phyloP scores from a whole-genome alignment of 73 alveolate species.

The Paramecium sonneborni region DNA sequence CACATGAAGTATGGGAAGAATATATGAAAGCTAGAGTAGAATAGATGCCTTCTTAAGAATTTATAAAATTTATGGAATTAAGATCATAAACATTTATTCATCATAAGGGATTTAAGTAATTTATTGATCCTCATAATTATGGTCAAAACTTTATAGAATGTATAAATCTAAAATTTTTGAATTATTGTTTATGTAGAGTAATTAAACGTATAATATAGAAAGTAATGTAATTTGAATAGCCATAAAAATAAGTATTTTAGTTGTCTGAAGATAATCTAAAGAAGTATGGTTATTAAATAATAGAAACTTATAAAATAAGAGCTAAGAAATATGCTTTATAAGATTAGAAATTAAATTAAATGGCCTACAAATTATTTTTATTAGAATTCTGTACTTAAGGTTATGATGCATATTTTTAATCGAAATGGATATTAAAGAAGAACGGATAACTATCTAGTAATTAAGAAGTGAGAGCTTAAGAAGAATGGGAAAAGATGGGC shows the following conservation, averaged over 20 bases:
- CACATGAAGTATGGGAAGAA: constrained; percentile 4
- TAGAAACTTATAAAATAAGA: neutral
- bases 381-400: neutral
- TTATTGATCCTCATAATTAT: constrained; percentile 1
- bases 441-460: neutral
- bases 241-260: neutral
- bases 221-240: neutral
- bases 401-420: neutral
- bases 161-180: constrained; percentile 12
- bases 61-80: constrained; percentile 31
- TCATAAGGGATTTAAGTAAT: constrained; percentile 3
- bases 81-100: constrained; percentile 10
- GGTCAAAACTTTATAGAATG: neutral
- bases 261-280: neutral
- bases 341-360: neutral
- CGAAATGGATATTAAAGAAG: neutral
- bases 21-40: constrained; percentile 41
- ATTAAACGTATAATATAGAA: constrained; percentile 3
- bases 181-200: constrained; percentile 46
- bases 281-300: constrained; percentile 15
- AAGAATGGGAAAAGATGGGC: constrained; percentile 56
- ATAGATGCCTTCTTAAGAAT: neutral
- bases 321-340: constrained; percentile 17
- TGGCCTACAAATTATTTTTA: neutral
- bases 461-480: constrained; percentile 12